These are phyloP conservation scores for Chaetomiaceae sp. DNA, from an alignment of 2,329 filamentous ascomycete species.

Conservation along the genomic window DNA sequence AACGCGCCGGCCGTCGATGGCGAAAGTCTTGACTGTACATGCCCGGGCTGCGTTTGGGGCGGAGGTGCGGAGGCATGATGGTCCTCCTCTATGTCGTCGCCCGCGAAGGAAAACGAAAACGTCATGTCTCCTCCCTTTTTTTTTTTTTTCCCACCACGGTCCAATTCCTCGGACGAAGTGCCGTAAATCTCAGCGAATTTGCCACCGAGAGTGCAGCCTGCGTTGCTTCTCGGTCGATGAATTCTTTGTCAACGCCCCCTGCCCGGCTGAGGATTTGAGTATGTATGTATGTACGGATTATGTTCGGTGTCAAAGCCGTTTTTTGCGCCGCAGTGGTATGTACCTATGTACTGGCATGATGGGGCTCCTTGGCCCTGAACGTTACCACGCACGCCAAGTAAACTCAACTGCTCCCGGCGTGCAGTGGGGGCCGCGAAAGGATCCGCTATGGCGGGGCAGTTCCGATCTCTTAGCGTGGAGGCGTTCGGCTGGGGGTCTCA, in stretches of 20 bases:
- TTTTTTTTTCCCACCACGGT: not conserved
- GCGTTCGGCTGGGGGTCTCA: constrained; percentile 1
- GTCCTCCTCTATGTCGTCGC: constrained; percentile 59
- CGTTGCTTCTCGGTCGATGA: not conserved
- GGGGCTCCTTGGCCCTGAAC: no score
- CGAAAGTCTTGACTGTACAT: constrained; percentile 20
- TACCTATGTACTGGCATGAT: no score
- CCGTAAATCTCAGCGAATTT: not conserved
- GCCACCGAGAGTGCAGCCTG: not conserved
- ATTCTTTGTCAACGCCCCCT: not conserved
- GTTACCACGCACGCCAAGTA: no score
- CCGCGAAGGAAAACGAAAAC: constrained; percentile 59
- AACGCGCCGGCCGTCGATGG: constrained; percentile 46
- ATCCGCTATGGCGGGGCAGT: not conserved
- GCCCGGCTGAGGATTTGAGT: not conserved
- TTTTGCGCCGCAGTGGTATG: no score
- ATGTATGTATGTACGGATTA: no score
- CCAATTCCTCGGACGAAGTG: not conserved
- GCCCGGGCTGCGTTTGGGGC: constrained; percentile 23
- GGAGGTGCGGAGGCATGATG: constrained; percentile 32
- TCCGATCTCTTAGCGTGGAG: not conserved
- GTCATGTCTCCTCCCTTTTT: constrained; percentile 19
- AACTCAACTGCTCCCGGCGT: not conserved
- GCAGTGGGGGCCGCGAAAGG: not conserved
- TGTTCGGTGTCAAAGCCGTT: not conserved